Conservation (phyloP, 352 stramenopile genomes). For the Blastocystis sp. region DNA sequence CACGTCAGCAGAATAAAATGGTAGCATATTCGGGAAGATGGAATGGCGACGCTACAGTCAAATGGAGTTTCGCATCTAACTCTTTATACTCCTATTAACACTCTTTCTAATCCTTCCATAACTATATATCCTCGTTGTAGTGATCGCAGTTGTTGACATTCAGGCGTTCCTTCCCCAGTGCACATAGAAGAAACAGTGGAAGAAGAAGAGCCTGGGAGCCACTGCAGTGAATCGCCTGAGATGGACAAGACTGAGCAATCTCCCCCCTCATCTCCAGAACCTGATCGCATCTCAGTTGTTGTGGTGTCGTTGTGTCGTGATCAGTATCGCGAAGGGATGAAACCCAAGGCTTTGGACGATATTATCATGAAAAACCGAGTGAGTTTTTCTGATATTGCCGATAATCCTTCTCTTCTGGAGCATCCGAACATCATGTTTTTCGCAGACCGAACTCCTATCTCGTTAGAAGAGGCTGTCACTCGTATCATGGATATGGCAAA, state of each 20-base stretch:
- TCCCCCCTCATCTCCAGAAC: neutral
- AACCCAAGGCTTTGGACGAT: neutral
- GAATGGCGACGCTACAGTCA: neutral
- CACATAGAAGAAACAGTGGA: neutral
- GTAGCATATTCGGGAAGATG: slow-evolving; percentile 1
- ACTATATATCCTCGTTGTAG: neutral
- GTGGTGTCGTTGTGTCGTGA: slow-evolving; percentile 46
- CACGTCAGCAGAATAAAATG: neutral
- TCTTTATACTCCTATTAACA: neutral
- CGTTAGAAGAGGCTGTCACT: neutral
- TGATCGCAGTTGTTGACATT: neutral
- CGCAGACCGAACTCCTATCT: slow-evolving; percentile 18
- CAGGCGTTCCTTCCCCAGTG: neutral
- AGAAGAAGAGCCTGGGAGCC: neutral
- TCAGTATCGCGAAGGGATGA: slow-evolving; percentile 12
- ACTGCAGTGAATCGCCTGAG: neutral
- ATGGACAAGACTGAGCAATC: neutral
- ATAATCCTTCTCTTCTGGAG: slow-evolving; percentile 33
- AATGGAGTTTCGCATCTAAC: neutral
- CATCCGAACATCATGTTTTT: slow-evolving; percentile 59
- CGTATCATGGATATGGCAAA: slow-evolving; percentile 31
- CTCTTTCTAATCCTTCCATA: neutral
- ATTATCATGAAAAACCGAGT: slow-evolving; percentile 46
- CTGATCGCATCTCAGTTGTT: neutral
- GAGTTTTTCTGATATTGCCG: slow-evolving; percentile 3